phyloP scores from a whole-genome alignment of 495 filamentous ascomycete species.

The Tuber calosporum region DNA sequence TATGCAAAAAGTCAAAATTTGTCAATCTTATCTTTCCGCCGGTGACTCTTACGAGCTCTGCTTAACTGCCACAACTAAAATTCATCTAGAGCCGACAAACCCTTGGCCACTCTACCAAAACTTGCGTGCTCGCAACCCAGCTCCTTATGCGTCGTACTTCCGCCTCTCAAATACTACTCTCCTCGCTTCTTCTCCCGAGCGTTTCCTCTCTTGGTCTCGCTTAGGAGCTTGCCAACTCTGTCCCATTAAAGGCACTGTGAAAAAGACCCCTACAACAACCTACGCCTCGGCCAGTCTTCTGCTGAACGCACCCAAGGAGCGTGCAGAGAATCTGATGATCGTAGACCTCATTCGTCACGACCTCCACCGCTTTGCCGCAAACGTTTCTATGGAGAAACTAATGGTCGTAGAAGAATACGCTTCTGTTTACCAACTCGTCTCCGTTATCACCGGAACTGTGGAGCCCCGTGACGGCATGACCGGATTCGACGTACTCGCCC shows the following conservation, averaged over 20 bases:
- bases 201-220: constrained; percentile 70
- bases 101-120: constrained; percentile 65
- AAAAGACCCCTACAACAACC: constrained; percentile 59
- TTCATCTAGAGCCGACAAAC: constrained; percentile 47
- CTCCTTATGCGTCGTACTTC: constrained; percentile 78
- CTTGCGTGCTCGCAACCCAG: constrained; percentile 67
- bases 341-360: constrained; percentile 91
- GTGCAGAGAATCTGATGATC: constrained; percentile 97
- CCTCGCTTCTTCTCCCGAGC: constrained; percentile 81
- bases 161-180: constrained; percentile 63
- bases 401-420: constrained; percentile 84
- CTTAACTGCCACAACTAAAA: constrained; percentile 65
- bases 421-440: constrained; percentile 83
- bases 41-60: constrained; percentile 94
- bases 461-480: constrained; percentile 39
- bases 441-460: constrained; percentile 69
- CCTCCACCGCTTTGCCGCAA: constrained; percentile 66
- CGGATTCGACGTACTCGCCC: constrained; percentile 69
- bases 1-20: constrained; percentile 49
- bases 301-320: constrained; percentile 74
- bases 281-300: constrained; percentile 60
- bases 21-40: constrained; percentile 62
- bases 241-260: constrained; percentile 94
- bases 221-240: constrained; percentile 55
- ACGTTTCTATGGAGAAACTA: constrained; percentile 59